phyloP scores from a whole-genome alignment of 768 basidiomycete genomes.

The Kwoniella europaea region DNA sequence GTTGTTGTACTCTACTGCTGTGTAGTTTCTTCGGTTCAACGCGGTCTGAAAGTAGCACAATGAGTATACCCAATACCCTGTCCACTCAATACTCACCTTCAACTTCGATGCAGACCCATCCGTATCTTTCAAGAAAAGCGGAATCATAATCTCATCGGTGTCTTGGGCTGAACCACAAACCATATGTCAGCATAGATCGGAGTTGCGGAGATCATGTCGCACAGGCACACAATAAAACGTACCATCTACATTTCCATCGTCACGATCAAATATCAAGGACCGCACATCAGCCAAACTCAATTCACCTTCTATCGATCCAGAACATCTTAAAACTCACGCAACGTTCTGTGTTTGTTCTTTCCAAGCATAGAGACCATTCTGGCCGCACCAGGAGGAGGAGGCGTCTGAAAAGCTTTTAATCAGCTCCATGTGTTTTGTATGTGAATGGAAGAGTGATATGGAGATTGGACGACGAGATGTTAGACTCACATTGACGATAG shows the following conservation, averaged over 20 bases:
- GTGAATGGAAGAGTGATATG: no score
- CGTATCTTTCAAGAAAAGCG: constrained; percentile 76
- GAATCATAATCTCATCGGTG: constrained; percentile 88
- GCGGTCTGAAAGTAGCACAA: not conserved
- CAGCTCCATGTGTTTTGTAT: not conserved
- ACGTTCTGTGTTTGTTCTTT: constrained; percentile 77
- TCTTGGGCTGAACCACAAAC: constrained; percentile 59
- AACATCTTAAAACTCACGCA: constrained; percentile 61
- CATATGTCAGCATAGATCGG: no score
- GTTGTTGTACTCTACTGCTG: constrained; percentile 66
- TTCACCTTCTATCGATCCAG: not conserved
- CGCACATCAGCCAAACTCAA: no score
- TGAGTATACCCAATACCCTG: not conserved
- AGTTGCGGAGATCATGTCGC: not conserved
- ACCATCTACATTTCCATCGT: constrained; percentile 16
- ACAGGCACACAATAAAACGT: not conserved
- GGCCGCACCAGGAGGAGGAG: constrained; percentile 70
- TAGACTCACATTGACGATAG: constrained; percentile 69
- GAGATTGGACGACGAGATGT: not conserved
- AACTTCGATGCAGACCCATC: constrained; percentile 76
- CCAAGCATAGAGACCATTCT: constrained; percentile 77
- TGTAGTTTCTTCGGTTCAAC: constrained; percentile 74
- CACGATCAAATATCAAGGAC: not conserved
- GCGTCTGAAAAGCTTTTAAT: constrained; percentile 62
- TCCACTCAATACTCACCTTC: constrained; percentile 51